Evolutionary conservation across 2,329 filamentous ascomycete genomes (phyloP), one percentile per base, ranked within the genome.

Genomic region (Annulohypoxylon truncatum): DNA sequence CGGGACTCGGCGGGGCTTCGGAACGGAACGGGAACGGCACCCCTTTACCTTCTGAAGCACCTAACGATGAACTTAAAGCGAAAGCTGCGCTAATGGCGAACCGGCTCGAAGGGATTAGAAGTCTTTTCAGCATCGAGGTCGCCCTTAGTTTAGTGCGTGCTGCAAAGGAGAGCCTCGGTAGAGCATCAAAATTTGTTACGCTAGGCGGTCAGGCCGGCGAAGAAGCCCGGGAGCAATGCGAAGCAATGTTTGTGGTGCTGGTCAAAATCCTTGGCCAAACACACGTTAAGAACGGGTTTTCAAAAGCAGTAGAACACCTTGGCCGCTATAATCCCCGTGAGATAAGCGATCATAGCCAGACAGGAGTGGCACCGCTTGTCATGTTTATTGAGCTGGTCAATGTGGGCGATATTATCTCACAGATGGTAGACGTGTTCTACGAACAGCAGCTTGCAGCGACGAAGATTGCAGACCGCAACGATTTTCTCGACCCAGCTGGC

Each of bases 391-490:
- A 99, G 80, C 87, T 99, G 26, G 96, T 99, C 77, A 99, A 99
- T 76, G 95, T 99, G 0, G 96, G 96, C 63, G 96, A 99, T 77
- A 85, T 99, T 62, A 99, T 99, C 73, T 93, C 96, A 64, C 96
- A 99, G 78, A 99, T 99, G 96, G 89, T 99, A 63, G 96, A 99
- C 77, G 94, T 99, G 31, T 99, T 99, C 77, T 99, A 97, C 80
- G 92, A 97, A 77, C 96, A 98, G 80, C 96, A 99, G 80, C 87
- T 99, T 26, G 89, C 94, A 4, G 87, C 89, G 0, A 88, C 92
- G 12, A 92, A 92, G 73, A 89, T 99, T 56, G 92, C 92, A 1
- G 95, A 98, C 76, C 90, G 92, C 44, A 96, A 97, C 76, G 96
- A 99, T 80, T 99, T 99, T 75, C 84, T 99, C 50, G 93, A 97